Conservation (phyloP, 1,284 basidiomycete species). For the Inonotus obliquus region DNA sequence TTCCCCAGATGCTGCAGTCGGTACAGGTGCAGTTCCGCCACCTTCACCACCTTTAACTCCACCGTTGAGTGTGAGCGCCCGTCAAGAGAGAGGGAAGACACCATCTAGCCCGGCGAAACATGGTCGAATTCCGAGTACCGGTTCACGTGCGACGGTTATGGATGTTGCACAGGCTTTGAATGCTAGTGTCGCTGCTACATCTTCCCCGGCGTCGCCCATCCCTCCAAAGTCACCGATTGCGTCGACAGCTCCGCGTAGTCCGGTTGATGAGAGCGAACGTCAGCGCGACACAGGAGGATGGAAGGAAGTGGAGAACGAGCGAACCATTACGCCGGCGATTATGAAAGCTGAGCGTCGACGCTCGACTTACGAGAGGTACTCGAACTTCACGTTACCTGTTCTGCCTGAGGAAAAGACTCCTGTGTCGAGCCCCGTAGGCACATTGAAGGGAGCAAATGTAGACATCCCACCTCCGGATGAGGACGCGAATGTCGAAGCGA, state of each 20-base stretch:
- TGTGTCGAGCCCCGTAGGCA: constrained; percentile 48
- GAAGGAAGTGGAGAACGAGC: constrained; percentile 21
- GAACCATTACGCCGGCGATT: constrained; percentile 17
- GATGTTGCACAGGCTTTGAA: constrained; percentile 62
- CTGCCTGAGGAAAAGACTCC: constrained; percentile 65
- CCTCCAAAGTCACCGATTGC: constrained; percentile 3
- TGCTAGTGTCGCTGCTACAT: neutral
- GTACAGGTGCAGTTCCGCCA: constrained; percentile 3
- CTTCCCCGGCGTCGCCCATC: constrained; percentile 13
- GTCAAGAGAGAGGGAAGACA: constrained; percentile 20
- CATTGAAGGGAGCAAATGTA: constrained; percentile 34
- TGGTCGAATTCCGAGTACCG: constrained; percentile 59
- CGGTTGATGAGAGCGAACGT: constrained; percentile 16
- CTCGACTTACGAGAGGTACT: constrained; percentile 64
- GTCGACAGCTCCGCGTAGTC: neutral
- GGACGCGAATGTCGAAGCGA: constrained; percentile 3
- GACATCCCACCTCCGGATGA: constrained; percentile 21
- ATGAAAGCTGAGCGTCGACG: constrained; percentile 48
- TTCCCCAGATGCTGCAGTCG: constrained; percentile 5
- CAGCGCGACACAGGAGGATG: constrained; percentile 22
- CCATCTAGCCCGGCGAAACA: constrained; percentile 33
- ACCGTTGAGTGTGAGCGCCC: constrained; percentile 19
- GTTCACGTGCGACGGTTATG: constrained; percentile 68
- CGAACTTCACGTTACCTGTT: constrained; percentile 55
- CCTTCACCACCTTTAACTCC: constrained; percentile 19